Percentiles rank a stretch among this genome's conserved stretches.
phyloP scores from a whole-genome alignment of 768 basidiomycete genomes.

The Thelephora ganbajun region DNA sequence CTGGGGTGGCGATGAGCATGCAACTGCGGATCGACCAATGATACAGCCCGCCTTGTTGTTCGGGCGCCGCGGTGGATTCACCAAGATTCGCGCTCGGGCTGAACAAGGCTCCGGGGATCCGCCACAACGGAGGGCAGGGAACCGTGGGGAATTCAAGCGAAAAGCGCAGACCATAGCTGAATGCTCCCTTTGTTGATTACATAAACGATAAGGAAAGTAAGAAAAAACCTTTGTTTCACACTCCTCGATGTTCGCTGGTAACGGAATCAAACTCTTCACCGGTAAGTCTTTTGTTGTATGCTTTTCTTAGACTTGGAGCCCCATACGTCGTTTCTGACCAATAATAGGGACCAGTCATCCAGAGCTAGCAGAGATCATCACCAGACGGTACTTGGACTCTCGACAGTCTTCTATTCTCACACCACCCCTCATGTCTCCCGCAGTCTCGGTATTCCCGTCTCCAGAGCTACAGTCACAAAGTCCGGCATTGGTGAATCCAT shows the following conservation, averaged over 20 bases:
- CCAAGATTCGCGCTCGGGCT: too few species aligned
- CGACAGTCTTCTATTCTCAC: conserved; percentile 12
- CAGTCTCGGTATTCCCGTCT: conserved; percentile 83
- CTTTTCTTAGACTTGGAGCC: conserved; percentile 2
- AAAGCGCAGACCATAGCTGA: too few species aligned
- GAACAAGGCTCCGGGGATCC: too few species aligned
- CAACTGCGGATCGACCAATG: too few species aligned
- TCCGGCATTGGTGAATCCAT: conserved; percentile 87
- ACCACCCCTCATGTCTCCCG: conserved; percentile 9
- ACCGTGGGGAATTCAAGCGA: too few species aligned
- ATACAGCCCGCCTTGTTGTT: too few species aligned
- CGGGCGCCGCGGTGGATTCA: too few species aligned
- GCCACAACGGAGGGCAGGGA: too few species aligned
- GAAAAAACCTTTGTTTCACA: too few species aligned
- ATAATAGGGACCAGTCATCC: conserved; percentile 83
- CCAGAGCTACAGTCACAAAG: conserved; percentile 75
- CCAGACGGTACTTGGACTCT: conserved; percentile 52
- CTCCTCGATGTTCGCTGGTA: conserved; percentile 34
- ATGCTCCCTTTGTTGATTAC: conserved; percentile 1
- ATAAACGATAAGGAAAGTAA: not conserved
- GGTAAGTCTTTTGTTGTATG: conserved; percentile 24
- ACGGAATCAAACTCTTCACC: conserved; percentile 45
- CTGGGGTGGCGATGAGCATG: too few species aligned
- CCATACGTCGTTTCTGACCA: not conserved
- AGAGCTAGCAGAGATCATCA: conserved; percentile 87